Evolutionary conservation across 371 early-diverging fungal species (phyloP).

Genomic region (Catenaria anguillulae): DNA sequence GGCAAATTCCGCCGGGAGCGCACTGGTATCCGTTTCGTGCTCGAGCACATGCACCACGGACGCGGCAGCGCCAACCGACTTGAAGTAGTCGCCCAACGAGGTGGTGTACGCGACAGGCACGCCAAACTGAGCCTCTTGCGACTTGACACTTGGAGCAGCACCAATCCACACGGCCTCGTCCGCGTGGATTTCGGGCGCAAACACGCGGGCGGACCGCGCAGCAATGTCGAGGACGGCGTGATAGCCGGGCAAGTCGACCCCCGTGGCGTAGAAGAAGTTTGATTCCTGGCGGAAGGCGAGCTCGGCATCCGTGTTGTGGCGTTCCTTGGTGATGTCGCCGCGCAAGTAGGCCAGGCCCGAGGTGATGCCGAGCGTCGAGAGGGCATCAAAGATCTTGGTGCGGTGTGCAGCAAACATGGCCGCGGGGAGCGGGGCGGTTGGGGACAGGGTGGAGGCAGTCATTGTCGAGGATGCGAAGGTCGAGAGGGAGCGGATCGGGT

Average conservation of each 20-base stretch:
- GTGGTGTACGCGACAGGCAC: not conserved
- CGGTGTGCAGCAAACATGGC: constrained; percentile 26
- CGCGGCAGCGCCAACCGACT: constrained; percentile 18
- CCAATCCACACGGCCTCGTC: constrained; percentile 81
- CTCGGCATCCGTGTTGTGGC: constrained; percentile 62
- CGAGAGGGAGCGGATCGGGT: no score
- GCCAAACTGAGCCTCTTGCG: not conserved
- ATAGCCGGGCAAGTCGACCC: constrained; percentile 57
- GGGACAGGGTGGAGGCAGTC: no score
- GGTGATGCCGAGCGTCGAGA: constrained; percentile 24
- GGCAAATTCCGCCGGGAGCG: constrained; percentile 23
- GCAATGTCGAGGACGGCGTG: constrained; percentile 52
- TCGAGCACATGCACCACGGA: constrained; percentile 41
- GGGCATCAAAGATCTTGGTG: constrained; percentile 38
- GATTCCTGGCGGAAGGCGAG: constrained; percentile 69
- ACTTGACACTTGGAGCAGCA: constrained; percentile 14
- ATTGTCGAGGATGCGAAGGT: no score
- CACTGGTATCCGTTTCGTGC: constrained; percentile 35
- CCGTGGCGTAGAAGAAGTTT: constrained; percentile 56
- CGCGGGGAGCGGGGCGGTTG: no score
- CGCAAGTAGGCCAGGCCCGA: constrained; percentile 47
- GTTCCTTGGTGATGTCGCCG: constrained; percentile 43
- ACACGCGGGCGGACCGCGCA: constrained; percentile 40
- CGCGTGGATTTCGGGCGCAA: constrained; percentile 41
- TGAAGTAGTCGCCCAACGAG: not conserved